Evolutionary conservation across 139 green algal genomes (phyloP), one percentile per base, ranked within the genome.

Genomic region (Chlorella ohadii): DNA sequence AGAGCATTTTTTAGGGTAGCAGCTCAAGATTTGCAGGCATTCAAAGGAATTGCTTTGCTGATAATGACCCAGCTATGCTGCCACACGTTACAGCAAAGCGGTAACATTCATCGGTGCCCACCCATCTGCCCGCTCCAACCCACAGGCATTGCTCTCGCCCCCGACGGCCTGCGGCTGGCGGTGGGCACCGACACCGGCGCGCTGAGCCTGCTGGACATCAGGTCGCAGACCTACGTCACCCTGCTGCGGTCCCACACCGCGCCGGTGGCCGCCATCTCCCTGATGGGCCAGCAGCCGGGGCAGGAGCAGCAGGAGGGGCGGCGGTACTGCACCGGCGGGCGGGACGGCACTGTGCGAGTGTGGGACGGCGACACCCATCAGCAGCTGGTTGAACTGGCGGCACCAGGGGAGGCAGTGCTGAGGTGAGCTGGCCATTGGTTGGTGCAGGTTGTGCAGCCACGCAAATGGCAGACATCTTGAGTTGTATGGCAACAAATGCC

Each of bases 211-310:
- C 81, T 98, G 86, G 92, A 95, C 79, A 86, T 98, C 20, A 80
- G 87, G 36, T 90, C 81, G n/a, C 90, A 94, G 67, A 55, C 76
- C 12, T 96, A 97, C 85, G 56, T 72, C 36, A 95, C 92, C 0
- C 87, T 96, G 57, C 77, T 97, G 82, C 81, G 94, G 47, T 95
- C 90, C 3, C 95, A 98, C 83, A 92, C 82, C 0, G 93, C 63
- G 4, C 39, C 17, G 2, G 78, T 83, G 78, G 41, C 73, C 6
- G 61, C 63, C 16, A n/a, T 75, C 1, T 38, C 59, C 2, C 12
- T 72, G 76, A n/a, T 82, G 76, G 57, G 51, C 20, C 33, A 72
- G 76, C 27, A 20, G 27, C 70, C 70, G 12, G 70, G 70, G 41
- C 39, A 36, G 27, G 11, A 57, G 38, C 5, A 27, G 39, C 39